A percentile compares a stretch with the other conserved stretches of the same genome.
phyloP scores from a whole-genome alignment of 139 green algal species.

The Nannochloris sp. region DNA sequence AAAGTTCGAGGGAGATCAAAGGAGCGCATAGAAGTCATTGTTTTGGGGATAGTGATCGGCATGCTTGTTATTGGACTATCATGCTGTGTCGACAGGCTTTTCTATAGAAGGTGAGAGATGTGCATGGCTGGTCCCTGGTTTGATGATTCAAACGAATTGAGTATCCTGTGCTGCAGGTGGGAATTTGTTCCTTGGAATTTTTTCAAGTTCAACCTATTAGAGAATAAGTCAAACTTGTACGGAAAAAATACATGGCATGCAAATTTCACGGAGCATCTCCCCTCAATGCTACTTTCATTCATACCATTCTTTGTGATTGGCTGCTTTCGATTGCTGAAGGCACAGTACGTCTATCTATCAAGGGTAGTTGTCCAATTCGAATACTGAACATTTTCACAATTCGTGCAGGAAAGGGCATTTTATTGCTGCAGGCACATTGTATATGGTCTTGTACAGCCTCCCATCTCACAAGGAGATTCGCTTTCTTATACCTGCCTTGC shows the following conservation, averaged over 20 bases:
- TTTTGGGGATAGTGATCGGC: neutral
- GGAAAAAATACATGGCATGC: conserved; percentile 64
- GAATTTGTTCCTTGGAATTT: conserved; percentile 53
- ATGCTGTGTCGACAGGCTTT: neutral
- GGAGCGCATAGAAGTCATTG: neutral
- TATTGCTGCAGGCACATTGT: conserved; percentile 9
- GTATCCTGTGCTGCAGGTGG: conserved; percentile 20
- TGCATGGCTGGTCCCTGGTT: neutral
- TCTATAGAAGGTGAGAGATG: neutral
- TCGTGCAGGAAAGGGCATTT: neutral
- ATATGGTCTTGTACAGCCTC: conserved; percentile 35
- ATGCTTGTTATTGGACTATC: neutral
- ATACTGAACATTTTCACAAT: neutral
- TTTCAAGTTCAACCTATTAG: conserved; percentile 59
- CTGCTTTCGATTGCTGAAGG: no score
- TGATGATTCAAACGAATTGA: neutral
- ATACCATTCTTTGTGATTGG: conserved; percentile 23
- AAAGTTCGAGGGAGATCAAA: no score
- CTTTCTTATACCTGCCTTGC: conserved; percentile 41
- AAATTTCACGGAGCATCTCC: conserved; percentile 42
- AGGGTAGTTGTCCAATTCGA: no score
- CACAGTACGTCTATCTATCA: no score
- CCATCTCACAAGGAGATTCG: conserved; percentile 51
- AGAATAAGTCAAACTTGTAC: conserved; percentile 37
- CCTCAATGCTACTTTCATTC: conserved; percentile 18